Base-by-base conservation (phyloP, 1,139 yeast genomes). In the Diutina sp. region DNA sequence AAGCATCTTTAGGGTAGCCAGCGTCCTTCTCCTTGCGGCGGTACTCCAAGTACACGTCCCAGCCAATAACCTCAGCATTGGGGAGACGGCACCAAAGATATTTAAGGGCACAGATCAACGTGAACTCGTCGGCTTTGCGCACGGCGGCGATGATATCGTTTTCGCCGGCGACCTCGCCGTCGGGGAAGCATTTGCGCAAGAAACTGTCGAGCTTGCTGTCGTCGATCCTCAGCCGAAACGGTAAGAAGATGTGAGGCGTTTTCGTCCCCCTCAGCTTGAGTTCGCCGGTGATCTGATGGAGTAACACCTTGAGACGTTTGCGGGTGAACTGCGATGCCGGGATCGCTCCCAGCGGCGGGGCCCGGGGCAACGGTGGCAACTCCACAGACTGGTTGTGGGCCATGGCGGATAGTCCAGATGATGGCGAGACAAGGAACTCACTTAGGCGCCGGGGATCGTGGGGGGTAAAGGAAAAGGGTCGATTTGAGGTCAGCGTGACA, bases 51-150 rank as follows among this genome's bases (percentile, higher is more conserved):
- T 90, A 90, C 0, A 89, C 83, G 59, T 85, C 86, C 95, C 96
- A 89, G 0, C 96, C 95, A 51, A 90, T 83, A 41, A 90, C 78
- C 61, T 91, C 91, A 59, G 83, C 82, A 58, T 85, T 85, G 2
- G 93, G 93, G 38, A 90, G 70, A 60, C 97, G 72, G 60, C 93
- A 81, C 97, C 97, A 90, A 57, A 90, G 74, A 69, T 87, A 90
- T 66, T 88, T 90, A 59, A 90, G 72, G 3, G 84, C 84, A 58
- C 90, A 82, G 55, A 87, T 82, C 55, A 89, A 71, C 0, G 93
- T 86, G 66, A 79, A 83, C 59, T 81, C 87, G 62, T 85, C 87
- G 2, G 84, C 77, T 54, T 69, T 63, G 55, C 69, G 65, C 14
- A 84, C 71, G 1, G 77, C 69, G 45, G 69, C 65, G 29, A 67